These are phyloP conservation scores for Pterulicium gracile DNA, from an alignment of 1,284 basidiomycete genomes.

Conservation along the genomic window DNA sequence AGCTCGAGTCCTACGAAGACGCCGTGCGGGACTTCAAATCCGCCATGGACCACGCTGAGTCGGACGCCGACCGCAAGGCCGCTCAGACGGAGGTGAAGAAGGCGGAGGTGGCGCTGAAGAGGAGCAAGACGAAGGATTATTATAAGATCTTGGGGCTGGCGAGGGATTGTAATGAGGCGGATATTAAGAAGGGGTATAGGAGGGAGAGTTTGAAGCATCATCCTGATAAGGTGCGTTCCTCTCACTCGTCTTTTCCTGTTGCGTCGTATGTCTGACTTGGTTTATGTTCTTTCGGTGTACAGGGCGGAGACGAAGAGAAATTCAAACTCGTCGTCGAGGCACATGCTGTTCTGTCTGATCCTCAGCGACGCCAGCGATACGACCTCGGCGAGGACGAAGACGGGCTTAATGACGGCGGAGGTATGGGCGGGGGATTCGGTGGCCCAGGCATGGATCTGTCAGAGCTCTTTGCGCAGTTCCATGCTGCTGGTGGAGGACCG, in stretches of 20 bases:
- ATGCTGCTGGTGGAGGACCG: slow-evolving; percentile 26
- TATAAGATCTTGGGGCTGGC: slow-evolving; percentile 65
- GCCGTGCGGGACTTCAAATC: slow-evolving; percentile 70
- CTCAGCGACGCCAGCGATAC: slow-evolving; percentile 56
- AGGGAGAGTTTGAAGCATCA: slow-evolving; percentile 73
- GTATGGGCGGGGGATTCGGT: slow-evolving; percentile 30
- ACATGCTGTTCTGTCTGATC: slow-evolving; percentile 66
- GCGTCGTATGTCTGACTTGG: not conserved
- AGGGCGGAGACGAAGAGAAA: slow-evolving; percentile 78
- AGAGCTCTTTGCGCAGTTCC: slow-evolving; percentile 56
- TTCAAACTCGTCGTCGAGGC: slow-evolving; percentile 79
- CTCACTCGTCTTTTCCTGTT: slow-evolving; percentile 3
- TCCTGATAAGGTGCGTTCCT: slow-evolving; percentile 59
- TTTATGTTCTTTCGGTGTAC: slow-evolving; percentile 6
- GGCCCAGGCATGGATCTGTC: slow-evolving; percentile 44
- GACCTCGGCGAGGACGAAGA: slow-evolving; percentile 73
- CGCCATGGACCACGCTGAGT: slow-evolving; percentile 59
- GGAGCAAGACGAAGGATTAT: slow-evolving; percentile 80
- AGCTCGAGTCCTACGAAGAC: slow-evolving; percentile 65
- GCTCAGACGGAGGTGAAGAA: slow-evolving; percentile 63
- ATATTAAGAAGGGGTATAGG: slow-evolving; percentile 76
- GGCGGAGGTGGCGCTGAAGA: slow-evolving; percentile 68
- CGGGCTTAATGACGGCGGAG: slow-evolving; percentile 32
- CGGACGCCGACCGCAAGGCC: slow-evolving; percentile 53
- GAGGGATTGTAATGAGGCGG: slow-evolving; percentile 49